Evolutionary conservation across 1,139 yeast genomes (phyloP), one percentile per base, ranked within the genome.

Genomic region (Kodamaea anthophila): DNA sequence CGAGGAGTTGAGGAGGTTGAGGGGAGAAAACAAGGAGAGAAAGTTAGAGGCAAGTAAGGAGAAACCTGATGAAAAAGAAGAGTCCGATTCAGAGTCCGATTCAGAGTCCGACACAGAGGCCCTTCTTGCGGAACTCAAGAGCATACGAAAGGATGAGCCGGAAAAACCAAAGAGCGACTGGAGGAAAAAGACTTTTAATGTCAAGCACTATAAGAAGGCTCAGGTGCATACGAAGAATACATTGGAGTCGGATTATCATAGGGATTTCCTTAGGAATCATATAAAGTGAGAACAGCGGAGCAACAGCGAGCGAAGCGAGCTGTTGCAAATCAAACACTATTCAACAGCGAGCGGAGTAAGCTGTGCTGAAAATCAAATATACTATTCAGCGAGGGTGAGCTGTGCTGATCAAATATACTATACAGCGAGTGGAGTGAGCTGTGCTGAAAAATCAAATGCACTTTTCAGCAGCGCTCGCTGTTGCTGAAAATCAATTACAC

Each of bases 161-260:
- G 22, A 21, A 8, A 15, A 20, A n/a, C 23, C 15, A 5, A 24
- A 24, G 11, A 10, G 14, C 9, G 22, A 12, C 5, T 9, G 36
- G 36, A 49, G 33, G 43, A 65, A 66, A 20, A 65, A 78, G 2
- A 57, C 68, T 0, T 60, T 64, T 47, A 63, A 60, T 37, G 60
- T 60, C 29, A 58, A 60, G 26, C 40, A 46, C 15, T 39, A 40
- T n/a, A 42, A 48, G 20, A 30, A 37, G 18, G 21, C n/a, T 33
- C 40, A 45, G 18, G 20, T 6, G 34, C 42, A 14, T 78, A 68
- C 82, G 13, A 83, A 81, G 37, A 84, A 84, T 44, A 61, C 84
- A 36, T 51, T 81, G 13, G 62, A 76, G 31, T 80, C 91, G 4
- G 80, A 79, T 13, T 74, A 72, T 42, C 95, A 87, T 49, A 66